A percentile compares a stretch with the other conserved stretches of the same genome.
Evolutionary conservation across 2,329 filamentous ascomycete genomes (phyloP).

Genomic region (Trichoderma atrobrunneum): DNA sequence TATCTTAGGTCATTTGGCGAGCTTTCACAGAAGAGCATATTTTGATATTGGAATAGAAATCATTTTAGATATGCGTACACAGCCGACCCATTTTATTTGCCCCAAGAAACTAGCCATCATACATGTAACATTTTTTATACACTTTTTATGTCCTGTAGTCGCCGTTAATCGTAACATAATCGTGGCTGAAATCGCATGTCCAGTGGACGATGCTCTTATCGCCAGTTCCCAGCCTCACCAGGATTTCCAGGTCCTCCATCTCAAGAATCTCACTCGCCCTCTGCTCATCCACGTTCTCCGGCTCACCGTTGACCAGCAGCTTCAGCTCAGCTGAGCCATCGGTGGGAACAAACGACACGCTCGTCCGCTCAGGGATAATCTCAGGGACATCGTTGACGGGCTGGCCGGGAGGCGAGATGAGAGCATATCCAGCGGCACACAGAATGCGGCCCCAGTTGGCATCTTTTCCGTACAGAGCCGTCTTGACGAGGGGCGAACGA

Average conservation of each 20-base stretch:
- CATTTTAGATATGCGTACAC: neutral
- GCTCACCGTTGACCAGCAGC: constrained; percentile 75
- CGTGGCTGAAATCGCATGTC: constrained; percentile 85
- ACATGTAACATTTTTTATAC: neutral
- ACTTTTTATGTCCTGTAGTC: constrained; percentile 59
- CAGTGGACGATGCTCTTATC: constrained; percentile 70
- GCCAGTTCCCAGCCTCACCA: constrained; percentile 69
- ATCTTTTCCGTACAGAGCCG: constrained; percentile 92
- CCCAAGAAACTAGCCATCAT: neutral
- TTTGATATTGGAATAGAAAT: neutral
- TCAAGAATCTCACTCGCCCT: constrained; percentile 75
- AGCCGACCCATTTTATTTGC: neutral
- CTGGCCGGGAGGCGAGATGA: constrained; percentile 57
- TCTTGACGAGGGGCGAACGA: constrained; percentile 91
- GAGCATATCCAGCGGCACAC: constrained; percentile 84
- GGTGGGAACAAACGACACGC: constrained; percentile 72
- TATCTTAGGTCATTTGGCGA: neutral
- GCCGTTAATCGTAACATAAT: constrained; percentile 70
- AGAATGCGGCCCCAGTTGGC: constrained; percentile 98
- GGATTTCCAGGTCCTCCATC: constrained; percentile 74
- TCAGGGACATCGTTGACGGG: constrained; percentile 59
- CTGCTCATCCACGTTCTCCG: constrained; percentile 72
- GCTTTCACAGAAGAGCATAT: neutral
- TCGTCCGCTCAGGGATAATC: constrained; percentile 67
- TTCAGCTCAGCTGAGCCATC: constrained; percentile 76